A percentile compares a stretch with the other conserved stretches of the same genome.
These are phyloP conservation scores for Wickerhamiella lipophila DNA, from an alignment of 805 yeast genomes.

Conservation along the genomic window DNA sequence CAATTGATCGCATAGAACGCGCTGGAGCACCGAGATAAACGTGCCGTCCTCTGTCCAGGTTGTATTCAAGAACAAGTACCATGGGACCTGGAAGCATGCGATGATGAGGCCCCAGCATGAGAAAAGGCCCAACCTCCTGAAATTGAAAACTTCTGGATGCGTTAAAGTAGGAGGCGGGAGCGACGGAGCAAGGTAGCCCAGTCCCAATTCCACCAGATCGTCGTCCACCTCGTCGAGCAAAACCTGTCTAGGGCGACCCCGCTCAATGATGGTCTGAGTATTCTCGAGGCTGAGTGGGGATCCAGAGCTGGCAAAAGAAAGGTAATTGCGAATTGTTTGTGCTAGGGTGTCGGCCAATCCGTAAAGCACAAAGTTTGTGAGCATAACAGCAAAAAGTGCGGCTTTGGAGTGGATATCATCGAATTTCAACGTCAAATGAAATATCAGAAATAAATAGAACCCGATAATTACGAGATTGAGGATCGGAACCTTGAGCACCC, in stretches of 20 bases:
- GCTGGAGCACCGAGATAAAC: slow-evolving; percentile 61
- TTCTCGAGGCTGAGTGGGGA: slow-evolving; percentile 13
- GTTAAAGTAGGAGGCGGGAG: slow-evolving; percentile 9
- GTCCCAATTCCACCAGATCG: slow-evolving; percentile 23
- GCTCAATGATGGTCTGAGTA: slow-evolving; percentile 21
- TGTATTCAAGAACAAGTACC: slow-evolving; percentile 74
- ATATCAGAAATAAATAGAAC: slow-evolving; percentile 22
- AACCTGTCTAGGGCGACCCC: slow-evolving; percentile 26
- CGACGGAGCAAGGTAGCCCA: slow-evolving; percentile 15
- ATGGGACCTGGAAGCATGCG: slow-evolving; percentile 72
- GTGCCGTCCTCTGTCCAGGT: slow-evolving; percentile 69
- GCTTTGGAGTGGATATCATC: slow-evolving; percentile 39
- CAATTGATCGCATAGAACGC: slow-evolving; percentile 82
- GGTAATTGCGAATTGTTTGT: slow-evolving; percentile 45
- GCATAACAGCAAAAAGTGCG: slow-evolving; percentile 64
- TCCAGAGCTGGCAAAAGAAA: slow-evolving; percentile 21
- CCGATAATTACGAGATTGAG: slow-evolving; percentile 29
- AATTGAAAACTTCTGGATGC: slow-evolving; percentile 37
- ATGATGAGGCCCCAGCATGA: slow-evolving; percentile 77
- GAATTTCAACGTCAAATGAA: slow-evolving; percentile 27
- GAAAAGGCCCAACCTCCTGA: slow-evolving; percentile 62
- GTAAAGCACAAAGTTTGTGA: slow-evolving; percentile 65
- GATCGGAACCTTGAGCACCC: slow-evolving; percentile 25
- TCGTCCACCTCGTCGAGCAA: slow-evolving; percentile 26
- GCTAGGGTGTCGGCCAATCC: slow-evolving; percentile 91